A percentile compares a stretch with the other conserved stretches of the same genome.
Conservation (phyloP, 1,284 basidiomycete species). For the Rhodofomes roseus region DNA sequence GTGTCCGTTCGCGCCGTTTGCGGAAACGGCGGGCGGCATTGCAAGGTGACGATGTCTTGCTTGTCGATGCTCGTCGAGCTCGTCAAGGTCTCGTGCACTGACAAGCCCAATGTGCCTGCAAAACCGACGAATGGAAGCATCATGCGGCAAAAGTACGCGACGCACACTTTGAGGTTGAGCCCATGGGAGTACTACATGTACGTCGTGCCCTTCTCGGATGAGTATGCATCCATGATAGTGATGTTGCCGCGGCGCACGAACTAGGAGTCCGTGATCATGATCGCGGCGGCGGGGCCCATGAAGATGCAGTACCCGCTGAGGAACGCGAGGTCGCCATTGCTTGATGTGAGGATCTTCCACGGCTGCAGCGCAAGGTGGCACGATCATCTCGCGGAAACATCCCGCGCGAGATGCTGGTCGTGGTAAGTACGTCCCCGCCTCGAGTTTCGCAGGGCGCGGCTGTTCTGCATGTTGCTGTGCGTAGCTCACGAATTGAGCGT, state of each 20-base stretch:
- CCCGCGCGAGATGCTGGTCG: slow-evolving; percentile 41
- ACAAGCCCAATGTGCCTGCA: slow-evolving; percentile 19
- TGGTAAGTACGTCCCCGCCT: no score
- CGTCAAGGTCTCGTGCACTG: slow-evolving; percentile 14
- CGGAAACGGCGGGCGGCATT: no score
- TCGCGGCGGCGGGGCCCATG: slow-evolving; percentile 26
- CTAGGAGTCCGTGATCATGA: slow-evolving; percentile 28
- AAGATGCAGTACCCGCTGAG: slow-evolving; percentile 25
- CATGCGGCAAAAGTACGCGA: slow-evolving; percentile 23
- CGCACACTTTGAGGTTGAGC: slow-evolving; percentile 22
- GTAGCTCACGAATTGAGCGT: no score
- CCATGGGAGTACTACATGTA: slow-evolving; percentile 26
- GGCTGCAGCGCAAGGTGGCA: slow-evolving; percentile 37
- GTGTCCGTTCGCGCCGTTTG: no score
- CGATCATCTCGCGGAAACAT: slow-evolving; percentile 40
- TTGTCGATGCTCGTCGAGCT: no score
- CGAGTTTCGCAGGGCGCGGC: no score
- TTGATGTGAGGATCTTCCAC: slow-evolving; percentile 32
- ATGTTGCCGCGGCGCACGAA: slow-evolving; percentile 24
- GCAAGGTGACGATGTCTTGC: no score
- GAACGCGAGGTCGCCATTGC: slow-evolving; percentile 24
- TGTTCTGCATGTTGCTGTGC: no score
- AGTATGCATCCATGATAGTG: slow-evolving; percentile 19
- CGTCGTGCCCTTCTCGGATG: slow-evolving; percentile 15
- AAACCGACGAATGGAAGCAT: slow-evolving; percentile 22